Percentiles rank a stretch among this genome's conserved stretches.
Conservation (phyloP, 2,329 filamentous ascomycete species). For the Amauroascus verrucosus region DNA sequence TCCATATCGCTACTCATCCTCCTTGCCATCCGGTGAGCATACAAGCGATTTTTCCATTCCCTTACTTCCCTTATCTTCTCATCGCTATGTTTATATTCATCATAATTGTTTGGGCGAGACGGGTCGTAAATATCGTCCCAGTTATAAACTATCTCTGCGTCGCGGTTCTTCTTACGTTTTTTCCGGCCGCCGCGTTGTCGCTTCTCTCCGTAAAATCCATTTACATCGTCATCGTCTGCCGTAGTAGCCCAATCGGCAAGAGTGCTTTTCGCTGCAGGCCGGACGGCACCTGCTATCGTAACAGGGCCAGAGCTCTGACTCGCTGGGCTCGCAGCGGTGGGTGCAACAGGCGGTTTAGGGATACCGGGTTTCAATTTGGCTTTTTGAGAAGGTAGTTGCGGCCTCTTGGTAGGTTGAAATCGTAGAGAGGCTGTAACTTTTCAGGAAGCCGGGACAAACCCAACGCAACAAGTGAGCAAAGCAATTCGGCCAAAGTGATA, state of each 20-base stretch:
- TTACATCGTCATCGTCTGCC: conserved; percentile 68
- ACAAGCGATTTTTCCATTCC: conserved; percentile 77
- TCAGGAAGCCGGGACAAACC: conserved; percentile 20
- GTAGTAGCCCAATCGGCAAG: conserved; percentile 71
- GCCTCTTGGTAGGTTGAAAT: conserved; percentile 78
- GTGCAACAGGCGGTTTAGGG: conserved; percentile 34
- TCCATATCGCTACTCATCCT: conserved; percentile 37
- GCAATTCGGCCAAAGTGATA: conserved; percentile 19
- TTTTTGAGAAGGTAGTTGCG: conserved; percentile 53
- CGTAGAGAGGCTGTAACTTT: conserved; percentile 52
- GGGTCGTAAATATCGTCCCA: conserved; percentile 93
- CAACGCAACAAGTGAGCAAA: conserved; percentile 41
- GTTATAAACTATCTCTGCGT: conserved; percentile 52
- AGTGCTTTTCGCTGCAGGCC: conserved; percentile 51
- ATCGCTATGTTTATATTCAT: conserved; percentile 74
- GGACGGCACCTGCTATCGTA: conserved; percentile 26
- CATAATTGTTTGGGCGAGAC: conserved; percentile 67
- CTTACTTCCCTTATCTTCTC: conserved; percentile 69
- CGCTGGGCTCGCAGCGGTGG: conserved; percentile 1
- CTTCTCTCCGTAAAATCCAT: conserved; percentile 58
- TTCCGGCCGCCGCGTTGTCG: conserved; percentile 66
- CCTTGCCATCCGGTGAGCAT: conserved; percentile 54
- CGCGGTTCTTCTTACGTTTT: conserved; percentile 65
- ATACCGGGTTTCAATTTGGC: conserved; percentile 54
- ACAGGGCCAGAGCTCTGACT: conserved; percentile 19